Conservation (phyloP, 768 basidiomycete species). For the Tephrocybe sp. region DNA sequence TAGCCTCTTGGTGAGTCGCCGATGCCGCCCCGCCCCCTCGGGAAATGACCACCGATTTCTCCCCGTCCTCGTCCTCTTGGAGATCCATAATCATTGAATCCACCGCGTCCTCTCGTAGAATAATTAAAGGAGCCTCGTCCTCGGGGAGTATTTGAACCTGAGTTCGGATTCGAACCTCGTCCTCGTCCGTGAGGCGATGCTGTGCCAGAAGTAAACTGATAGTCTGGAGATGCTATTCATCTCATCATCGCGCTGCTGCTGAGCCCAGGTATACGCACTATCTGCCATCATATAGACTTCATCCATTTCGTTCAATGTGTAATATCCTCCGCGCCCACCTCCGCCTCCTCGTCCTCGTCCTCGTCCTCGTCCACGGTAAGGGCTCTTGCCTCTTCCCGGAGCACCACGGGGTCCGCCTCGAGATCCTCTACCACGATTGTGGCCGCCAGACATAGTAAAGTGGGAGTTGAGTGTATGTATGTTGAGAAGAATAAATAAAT, state of each 20-base stretch:
- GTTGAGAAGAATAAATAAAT: no score
- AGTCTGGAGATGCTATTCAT: constrained; percentile 12
- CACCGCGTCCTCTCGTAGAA: constrained; percentile 13
- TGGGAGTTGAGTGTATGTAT: not conserved
- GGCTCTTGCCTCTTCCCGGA: constrained; percentile 16
- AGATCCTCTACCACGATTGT: constrained; percentile 17
- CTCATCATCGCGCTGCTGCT: constrained; percentile 3
- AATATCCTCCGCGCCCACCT: constrained; percentile 19
- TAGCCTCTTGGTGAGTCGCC: constrained; percentile 20
- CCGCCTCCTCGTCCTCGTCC: constrained; percentile 25
- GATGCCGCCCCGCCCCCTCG: constrained; percentile 19
- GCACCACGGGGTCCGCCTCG: constrained; percentile 15
- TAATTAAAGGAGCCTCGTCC: constrained; percentile 13
- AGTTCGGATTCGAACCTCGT: constrained; percentile 11
- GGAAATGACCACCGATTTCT: constrained; percentile 4
- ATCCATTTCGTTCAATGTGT: constrained; percentile 21
- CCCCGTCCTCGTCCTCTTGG: constrained; percentile 13
- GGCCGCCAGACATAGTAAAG: not conserved
- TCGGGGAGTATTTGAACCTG: constrained; percentile 18
- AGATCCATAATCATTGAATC: not conserved
- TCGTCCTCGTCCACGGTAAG: constrained; percentile 25
- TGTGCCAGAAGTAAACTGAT: constrained; percentile 16
- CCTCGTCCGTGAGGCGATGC: constrained; percentile 19
- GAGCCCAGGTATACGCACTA: constrained; percentile 22
- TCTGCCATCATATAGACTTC: constrained; percentile 20